phyloP scores from a whole-genome alignment of 2,329 filamentous ascomycete species.

The Diaporthe vaccinii region DNA sequence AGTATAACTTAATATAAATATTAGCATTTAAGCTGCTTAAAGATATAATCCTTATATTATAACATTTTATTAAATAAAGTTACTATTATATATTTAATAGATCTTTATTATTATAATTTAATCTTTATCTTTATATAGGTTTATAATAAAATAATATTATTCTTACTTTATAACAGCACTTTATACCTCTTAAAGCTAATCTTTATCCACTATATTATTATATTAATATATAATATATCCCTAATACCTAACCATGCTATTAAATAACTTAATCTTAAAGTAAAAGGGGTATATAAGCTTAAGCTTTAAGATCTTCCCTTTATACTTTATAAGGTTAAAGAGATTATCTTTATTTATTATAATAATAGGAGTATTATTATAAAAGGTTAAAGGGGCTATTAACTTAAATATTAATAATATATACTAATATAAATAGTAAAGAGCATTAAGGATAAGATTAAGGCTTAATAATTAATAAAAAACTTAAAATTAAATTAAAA shows the following conservation, averaged over 20 bases:
- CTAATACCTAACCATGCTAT: neutral
- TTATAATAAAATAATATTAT: neutral
- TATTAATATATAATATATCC: neutral
- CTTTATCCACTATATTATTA: neutral
- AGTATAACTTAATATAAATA: neutral
- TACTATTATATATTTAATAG: neutral
- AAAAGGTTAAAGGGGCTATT: neutral
- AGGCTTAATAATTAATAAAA: neutral
- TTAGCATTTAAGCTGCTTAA: neutral
- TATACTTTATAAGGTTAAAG: neutral
- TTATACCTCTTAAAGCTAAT: neutral
- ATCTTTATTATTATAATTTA: neutral
- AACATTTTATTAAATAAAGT: neutral
- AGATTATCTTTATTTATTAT: neutral
- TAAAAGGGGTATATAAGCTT: neutral
- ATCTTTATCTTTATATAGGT: neutral
- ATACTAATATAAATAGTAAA: neutral
- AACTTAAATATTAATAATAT: neutral
- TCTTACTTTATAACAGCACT: neutral
- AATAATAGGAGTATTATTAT: neutral
- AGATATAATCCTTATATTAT: neutral
- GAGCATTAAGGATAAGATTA: neutral
- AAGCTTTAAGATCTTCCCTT: neutral
- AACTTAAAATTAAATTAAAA: neutral
- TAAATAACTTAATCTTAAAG: neutral